phyloP scores from a whole-genome alignment of 2,329 filamentous ascomycete genomes.

The Phyllosticta citribraziliensis region DNA sequence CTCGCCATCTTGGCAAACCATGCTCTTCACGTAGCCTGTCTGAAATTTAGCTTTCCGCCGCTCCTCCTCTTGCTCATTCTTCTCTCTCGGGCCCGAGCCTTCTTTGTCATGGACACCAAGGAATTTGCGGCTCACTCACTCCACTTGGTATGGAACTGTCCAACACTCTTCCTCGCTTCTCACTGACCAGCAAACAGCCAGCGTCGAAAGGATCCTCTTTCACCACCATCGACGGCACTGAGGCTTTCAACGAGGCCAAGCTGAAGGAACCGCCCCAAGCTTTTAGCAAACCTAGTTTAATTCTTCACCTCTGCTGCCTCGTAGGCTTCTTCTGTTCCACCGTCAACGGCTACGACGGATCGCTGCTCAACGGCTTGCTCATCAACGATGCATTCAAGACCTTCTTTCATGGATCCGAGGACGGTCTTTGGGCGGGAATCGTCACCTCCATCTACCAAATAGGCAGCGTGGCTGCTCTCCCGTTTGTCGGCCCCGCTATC shows the following conservation, averaged over 20 bases:
- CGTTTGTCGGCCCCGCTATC: slow-evolving; percentile 34
- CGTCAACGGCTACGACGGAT: slow-evolving; percentile 41
- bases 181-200: neutral
- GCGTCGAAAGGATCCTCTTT: slow-evolving; percentile 12
- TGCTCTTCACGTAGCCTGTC: neutral
- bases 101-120: neutral
- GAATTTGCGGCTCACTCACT: neutral
- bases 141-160: neutral
- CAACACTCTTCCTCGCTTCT: too few species aligned
- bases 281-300: slow-evolving; percentile 15
- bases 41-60: neutral
- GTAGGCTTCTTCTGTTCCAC: slow-evolving; percentile 11
- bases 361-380: slow-evolving; percentile 41
- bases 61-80: neutral
- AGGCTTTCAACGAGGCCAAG: slow-evolving; percentile 47
- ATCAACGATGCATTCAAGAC: slow-evolving; percentile 35
- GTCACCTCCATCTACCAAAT: slow-evolving; percentile 42
- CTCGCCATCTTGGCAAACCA: neutral
- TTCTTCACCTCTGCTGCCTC: slow-evolving; percentile 17
- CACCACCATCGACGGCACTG: slow-evolving; percentile 42
- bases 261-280: slow-evolving; percentile 39
- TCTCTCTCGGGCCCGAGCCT: neutral
- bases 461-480: slow-evolving; percentile 36
- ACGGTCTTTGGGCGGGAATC: slow-evolving; percentile 36
- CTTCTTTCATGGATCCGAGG: slow-evolving; percentile 33